Base-by-base conservation (phyloP, 768 basidiomycete species). In the Mycena haematopus region DNA sequence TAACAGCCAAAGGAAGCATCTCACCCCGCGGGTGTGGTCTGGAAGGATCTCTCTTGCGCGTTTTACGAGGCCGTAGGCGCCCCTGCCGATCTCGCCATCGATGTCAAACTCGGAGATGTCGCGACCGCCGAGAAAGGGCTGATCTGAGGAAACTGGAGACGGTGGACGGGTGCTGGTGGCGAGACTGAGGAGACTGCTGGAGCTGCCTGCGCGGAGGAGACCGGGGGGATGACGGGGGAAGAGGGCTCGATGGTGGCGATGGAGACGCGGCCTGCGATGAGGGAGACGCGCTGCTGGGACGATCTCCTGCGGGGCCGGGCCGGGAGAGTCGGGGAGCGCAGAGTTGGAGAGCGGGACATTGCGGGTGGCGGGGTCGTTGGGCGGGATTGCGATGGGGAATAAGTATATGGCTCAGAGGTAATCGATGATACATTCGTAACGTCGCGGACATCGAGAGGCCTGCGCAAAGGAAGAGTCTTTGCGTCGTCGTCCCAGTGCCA, bases 21-120 rank as follows among this genome's bases (percentile, higher is more conserved):
- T 84, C 76, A 96, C 95, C 69, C 96, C 96, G n/a, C 90, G 77
- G 42, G 86, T 81, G 6, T 92, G 93, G 73, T 93, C 89, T 9
- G 80, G 70, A 38, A 81, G 83, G 67, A 89, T 89, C 71, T 95
- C 92, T 65, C 92, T 83, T 2, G 88, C 96, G 57, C 93, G 84
- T 75, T 96, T 95, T 40, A 99, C 96, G 45, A 98, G 81, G 2
- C 96, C 96, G 74, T 98, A 98, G 13, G 96, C 96, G 11, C 96
- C 96, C 59, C 93, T 84, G 15, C 96, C 96, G 25, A 96, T 92
- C 71, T 96, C 95, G 47, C 84, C 84, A 68, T 95, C 87, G 58
- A 97, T 89, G 22, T 89, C 83, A 72, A 92, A 97, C 69, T 95
- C 91, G 6, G 88, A 89, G 63, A 98, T 95, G 64, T 83, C 92